Base-by-base conservation (phyloP, 1,284 basidiomycete species). In the Mrakiaceae sp. region DNA sequence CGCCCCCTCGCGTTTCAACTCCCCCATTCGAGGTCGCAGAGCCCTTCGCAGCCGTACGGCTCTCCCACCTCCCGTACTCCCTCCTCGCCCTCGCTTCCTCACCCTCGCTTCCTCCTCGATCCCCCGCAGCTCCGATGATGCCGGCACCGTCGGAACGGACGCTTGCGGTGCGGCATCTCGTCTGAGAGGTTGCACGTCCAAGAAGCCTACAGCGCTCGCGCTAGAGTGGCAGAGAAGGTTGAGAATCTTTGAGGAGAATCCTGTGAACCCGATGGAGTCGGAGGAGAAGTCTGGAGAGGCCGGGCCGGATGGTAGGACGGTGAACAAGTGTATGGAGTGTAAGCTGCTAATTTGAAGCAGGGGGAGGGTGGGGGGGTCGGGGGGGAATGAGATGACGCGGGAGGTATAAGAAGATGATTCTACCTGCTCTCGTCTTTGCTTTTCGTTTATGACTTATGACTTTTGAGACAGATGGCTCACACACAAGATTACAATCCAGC, bases 81-180 rank as follows among this genome's bases (percentile, higher is more conserved):
- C 40, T 63, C 55, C 59, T 65, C 47, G 12, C 50, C 27, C 52
- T 61, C 47, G 64, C 64, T 1, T n/a, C 12, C 4, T 10, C 27
- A 27, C 63, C 63, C 42, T 61, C 47, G 64, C 64, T 1, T 16
- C 14, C 4, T 11, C 27, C n/a, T 58, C 63, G 11, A 65, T 65
- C 59, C 14, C 42, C 1, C 58, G 64, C 6, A 59, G 59, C 5
- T 27, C 46, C 14, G 47, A 42, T 9, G 12, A 16, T 16, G n/a
- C 47, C 53, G 60, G 55, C 10, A 62, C 61, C 54, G 64, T 65
- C 11, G 64, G 64, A 9, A 65, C 58, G 44, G 64, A 47, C 56
- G 5, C 48, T 65, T 4, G 46, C 39, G 4, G 64, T 59, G 10
- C 46, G 64, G 54, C n/a, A 57, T 40, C 3, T 65, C 40, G 43